Evolutionary conservation across 768 basidiomycete genomes (phyloP), one percentile per base, ranked within the genome.

Genomic region (Auricularia auricula-judae): DNA sequence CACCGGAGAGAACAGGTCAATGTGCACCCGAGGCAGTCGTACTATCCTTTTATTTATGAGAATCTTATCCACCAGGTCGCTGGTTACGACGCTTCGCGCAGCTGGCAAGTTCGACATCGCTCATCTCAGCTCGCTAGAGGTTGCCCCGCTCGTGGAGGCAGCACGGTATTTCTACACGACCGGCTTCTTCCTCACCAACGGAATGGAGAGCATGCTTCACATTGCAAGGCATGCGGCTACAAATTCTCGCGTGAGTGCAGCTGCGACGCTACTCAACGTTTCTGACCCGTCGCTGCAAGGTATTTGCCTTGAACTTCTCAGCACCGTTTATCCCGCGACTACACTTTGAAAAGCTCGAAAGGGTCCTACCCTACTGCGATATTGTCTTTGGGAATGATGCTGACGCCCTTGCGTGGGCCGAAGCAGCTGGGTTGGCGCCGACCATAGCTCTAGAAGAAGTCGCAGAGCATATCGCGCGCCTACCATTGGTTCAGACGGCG

Each of bases 121-220:
- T 3, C 93, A 98, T 76, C 81, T 99, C 58, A 80, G 82, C 5
- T 87, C 91, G 10, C 81, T 88, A 16, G 76, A 79, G 62, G 86
- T 98, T 67, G 86, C 89, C 29, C 82, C 86, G 36, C 78, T 93
- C 68, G 79, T 98, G 71, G 82, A 89, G 4, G 81, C 78, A 53
- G 96, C 95, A 65, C 86, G 89, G 72, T 82, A 84, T 73, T 97
- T 84, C 81, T 99, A 99, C 79, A 85, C 97, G 66, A 96, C 93
- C 71, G 96, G 96, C 7, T 99, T 88, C 81, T 98, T 99, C 86
- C 82, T 98, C 65, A 96, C 96, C n/a, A 96, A 99, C 73, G 97
- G 96, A 51, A 73, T 82, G 64, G 84, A 86, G 63, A 81, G 83
- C 64, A 85, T 84, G 61, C 75, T 91, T 42, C 80, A 87, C 70